Evolutionary conservation across 371 early-diverging fungal species (phyloP), one percentile per base, ranked within the genome.

Genomic region (Smittium culicis): DNA sequence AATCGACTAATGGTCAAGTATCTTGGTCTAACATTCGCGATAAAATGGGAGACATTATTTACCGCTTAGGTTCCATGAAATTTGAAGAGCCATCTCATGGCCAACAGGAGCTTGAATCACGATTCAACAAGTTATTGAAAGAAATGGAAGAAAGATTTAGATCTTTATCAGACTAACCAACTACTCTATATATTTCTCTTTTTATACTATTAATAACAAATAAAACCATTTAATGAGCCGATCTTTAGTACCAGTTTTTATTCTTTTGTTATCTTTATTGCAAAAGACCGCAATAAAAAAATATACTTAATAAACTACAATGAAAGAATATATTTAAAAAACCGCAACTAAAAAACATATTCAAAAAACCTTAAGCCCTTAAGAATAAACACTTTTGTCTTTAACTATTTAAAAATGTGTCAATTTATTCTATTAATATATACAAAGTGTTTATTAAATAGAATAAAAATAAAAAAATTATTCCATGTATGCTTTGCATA

Each of bases 31-130:
- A 88, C 79, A 93, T 99, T 70, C 87, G 91, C 70, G 98, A 98
- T 62, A 78, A 83, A 33, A 89, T 98, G 82, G 83, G 89, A 35
- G 99, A 99, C 72, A 77, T 99, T 54, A 74, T 96, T 64, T 95
- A 98, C 83, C 93, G 92, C 79, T 86, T 99, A 61, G 93, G 90
- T 75, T 93, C 96, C 63, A 99, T 99, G 99, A 99, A 99, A 84
- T 99, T 99, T 74, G 96, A 96, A 83, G 92, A 97, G 73, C 99
- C 99, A 34, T 91, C 86, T 59, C 94, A 98, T 74, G 97, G 98
- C 61, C 90, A 95, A 76, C 83, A 84, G 28, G 90, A 77, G 28
- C 77, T 98, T 71, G 80, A 80, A 61, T 94, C 88, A 70, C 81
- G 86, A 74, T 97, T 94, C 77, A 79, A 83, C 54, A 86, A 88